Evolutionary conservation across 2,329 filamentous ascomycete genomes (phyloP), one percentile per base, ranked within the genome.

Genomic region (Pseudogymnoascus sp.): DNA sequence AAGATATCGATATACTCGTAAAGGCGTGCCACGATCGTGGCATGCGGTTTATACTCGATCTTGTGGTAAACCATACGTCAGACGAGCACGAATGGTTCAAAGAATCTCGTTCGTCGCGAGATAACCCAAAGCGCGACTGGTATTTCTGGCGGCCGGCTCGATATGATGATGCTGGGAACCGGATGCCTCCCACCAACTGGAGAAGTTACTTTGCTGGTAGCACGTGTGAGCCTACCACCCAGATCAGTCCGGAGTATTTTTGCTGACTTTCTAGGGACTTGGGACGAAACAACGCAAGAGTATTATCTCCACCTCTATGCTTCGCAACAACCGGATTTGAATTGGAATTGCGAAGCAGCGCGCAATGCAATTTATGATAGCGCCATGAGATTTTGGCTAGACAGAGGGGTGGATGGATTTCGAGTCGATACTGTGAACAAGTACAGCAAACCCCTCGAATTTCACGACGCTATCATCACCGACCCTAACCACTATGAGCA

Each of bases 231-330:
- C 14, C 22, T n/a, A 28, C 24, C 12, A n/a, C 14, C 22, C 43
- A 28, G 7, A 28, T 28, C 24, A 50, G 11, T 50, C 12, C 22
- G 4, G 6, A 12, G 14, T 14, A 10, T 28, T 50, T 50, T 28
- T 19, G 68, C 70, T 61, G 65, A 50, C 22, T 26, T 50, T n/a
- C 22, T 2, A 24, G 43, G 43, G 43, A 50, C 43, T 28, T 93
- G 84, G 78, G 89, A 92, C 69, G 85, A 89, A 67, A 72, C 75
- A 16, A 90, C 89, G 0, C 79, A 81, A 59, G 88, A 93, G 74
- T 93, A 91, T 73, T 93, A 91, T 70, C 83, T 93, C 0, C 86
- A 89, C 65, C 80, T 95, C 11, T 96, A 91, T 73, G 86, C 88
- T 6, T 82, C 82, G 3, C 85, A 90, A 66, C 90, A 93, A 72